Evolutionary conservation across 345 rosid species (phyloP), one percentile per base, ranked within the genome.

Genomic region (Lagerstroemia speciosa): DNA sequence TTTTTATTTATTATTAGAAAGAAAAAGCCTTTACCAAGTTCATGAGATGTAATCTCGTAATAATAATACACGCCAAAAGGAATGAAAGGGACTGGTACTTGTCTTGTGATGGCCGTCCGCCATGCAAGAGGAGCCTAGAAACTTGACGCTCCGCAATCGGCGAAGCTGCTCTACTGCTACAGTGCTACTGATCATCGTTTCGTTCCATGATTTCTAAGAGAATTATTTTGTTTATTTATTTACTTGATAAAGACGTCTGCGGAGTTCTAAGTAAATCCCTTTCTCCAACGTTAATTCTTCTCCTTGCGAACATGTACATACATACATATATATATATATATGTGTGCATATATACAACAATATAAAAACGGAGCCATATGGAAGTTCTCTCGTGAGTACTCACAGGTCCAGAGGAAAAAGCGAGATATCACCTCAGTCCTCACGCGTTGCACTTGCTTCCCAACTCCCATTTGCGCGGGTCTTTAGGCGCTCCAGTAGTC

Each of bases 371-470:
- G 9, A 22, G 30, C 24, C 6, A 53, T 27, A 58, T 57, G 36
- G 3, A 27, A 15, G 26, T 61, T 69, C 34, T 83, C 77, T 68
- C 85, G 91, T 79, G 88, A 81, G 48, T 45, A 62, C 63, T 78
- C 87, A 82, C 87, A 73, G 65, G 87, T 71, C 75, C 69, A 64
- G 75, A 78, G 76, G 69, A 55, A 69, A 14, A 58, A 58, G 29
- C 29, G 14, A 58, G 16, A 14, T 4, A 58, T 58, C 63, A 58
- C 34, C 19, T 26, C 19, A 58, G 33, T 58, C 63, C 33, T 72
- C 85, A 81, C 83, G 78, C 65, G 70, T 76, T 75, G 62, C 83
- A 68, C 75, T 63, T 69, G 61, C 66, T 52, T 8, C 63, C 31
- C 34, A 30, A 32, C 45, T 41, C 63, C 63, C 71, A 65, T 58